These are phyloP conservation scores for Solanum commersonii DNA, from an alignment of 257 asterid species.

Conservation along the genomic window DNA sequence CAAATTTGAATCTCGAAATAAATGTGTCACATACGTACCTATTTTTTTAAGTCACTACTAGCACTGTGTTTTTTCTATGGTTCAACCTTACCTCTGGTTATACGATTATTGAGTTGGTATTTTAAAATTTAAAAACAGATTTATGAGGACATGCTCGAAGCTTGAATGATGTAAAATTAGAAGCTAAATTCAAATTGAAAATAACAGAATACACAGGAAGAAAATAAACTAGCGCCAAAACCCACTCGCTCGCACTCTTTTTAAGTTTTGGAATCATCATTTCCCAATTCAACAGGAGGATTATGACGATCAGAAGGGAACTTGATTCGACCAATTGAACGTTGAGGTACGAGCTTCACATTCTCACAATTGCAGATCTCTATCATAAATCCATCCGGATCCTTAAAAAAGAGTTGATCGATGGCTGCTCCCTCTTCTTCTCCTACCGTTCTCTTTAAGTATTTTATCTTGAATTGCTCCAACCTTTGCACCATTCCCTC, in stretches of 20 bases:
- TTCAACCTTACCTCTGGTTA: not conserved
- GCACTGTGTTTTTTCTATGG: not conserved
- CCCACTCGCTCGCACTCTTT: not conserved
- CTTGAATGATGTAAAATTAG: not conserved
- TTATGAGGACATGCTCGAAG: not conserved
- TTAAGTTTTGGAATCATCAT: not conserved
- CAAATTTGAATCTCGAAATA: too few species aligned
- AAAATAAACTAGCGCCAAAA: not conserved
- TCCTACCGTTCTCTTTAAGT: conserved; percentile 50
- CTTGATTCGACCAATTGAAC: conserved; percentile 35
- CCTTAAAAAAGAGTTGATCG: conserved; percentile 64
- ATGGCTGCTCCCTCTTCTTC: conserved; percentile 31
- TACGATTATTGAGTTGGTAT: not conserved
- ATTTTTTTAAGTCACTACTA: too few species aligned
- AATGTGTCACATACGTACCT: too few species aligned
- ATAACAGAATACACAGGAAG: not conserved
- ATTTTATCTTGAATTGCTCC: conserved; percentile 23
- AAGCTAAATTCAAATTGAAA: not conserved
- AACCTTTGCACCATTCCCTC: conserved; percentile 47
- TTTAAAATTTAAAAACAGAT: not conserved
- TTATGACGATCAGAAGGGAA: conserved; percentile 43
- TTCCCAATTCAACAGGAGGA: conserved; percentile 31
- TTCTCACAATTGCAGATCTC: conserved; percentile 80
- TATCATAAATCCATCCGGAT: conserved; percentile 74
- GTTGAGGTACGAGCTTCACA: conserved; percentile 45